Evolutionary conservation across 257 asterid species (phyloP).

Genomic region (Anisodus tanguticus): DNA sequence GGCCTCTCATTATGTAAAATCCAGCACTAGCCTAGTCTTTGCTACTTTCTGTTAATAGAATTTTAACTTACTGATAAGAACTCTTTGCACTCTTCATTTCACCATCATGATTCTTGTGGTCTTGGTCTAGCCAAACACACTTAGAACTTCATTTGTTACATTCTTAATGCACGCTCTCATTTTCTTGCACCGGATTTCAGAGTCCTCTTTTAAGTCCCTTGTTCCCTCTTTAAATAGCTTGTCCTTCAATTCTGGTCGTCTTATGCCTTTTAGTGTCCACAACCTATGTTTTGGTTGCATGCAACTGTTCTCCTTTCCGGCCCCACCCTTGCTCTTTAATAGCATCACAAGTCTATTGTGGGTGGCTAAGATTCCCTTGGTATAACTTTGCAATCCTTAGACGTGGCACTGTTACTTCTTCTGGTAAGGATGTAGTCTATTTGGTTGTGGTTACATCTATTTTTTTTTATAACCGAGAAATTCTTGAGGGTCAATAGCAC

Average conservation of each 20-base stretch:
- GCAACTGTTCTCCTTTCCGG: background rate
- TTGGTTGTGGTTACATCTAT: background rate
- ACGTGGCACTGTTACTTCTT: background rate
- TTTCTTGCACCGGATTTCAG: background rate
- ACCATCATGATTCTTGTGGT: background rate
- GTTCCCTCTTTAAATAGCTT: background rate
- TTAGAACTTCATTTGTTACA: background rate
- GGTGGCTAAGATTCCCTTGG: background rate
- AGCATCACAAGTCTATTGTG: background rate
- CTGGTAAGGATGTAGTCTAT: background rate
- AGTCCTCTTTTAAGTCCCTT: background rate
- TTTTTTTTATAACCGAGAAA: background rate
- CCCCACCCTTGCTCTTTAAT: background rate
- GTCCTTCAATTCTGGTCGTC: background rate
- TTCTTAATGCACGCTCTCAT: background rate
- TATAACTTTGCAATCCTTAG: constrained; percentile 1
- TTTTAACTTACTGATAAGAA: too few species aligned
- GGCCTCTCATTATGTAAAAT: background rate
- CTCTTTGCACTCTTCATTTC: background rate
- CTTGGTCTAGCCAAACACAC: background rate
- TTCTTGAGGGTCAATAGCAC: background rate
- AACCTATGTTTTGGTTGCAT: background rate
- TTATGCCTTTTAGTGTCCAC: constrained; percentile 21
- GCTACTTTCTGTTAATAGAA: background rate
- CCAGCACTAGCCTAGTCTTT: background rate